Conservation (phyloP, 73 alveolate species). For the Paramecium tetraurelia region DNA sequence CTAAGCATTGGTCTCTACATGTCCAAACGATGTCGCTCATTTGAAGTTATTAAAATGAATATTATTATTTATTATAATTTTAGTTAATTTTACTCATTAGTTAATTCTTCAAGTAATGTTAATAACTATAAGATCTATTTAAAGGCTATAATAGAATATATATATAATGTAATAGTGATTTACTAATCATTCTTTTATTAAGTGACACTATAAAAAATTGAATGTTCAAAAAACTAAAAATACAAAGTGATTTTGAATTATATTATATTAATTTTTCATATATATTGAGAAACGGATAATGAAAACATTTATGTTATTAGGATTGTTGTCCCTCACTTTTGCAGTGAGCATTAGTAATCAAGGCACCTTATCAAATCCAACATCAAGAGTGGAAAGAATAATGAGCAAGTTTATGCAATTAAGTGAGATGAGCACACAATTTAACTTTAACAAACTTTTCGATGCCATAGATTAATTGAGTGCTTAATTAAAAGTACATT, state of each 20-base stretch:
- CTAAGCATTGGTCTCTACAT: neutral
- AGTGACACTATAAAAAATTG: no score
- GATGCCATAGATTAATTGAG: slow-evolving; percentile 33
- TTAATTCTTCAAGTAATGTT: neutral
- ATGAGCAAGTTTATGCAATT: neutral
- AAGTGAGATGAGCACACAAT: slow-evolving; percentile 14
- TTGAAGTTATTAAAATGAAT: slow-evolving; percentile 13
- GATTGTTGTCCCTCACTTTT: neutral
- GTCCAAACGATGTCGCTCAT: slow-evolving; percentile 47
- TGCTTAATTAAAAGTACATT: neutral
- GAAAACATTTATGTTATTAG: neutral
- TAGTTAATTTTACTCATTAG: neutral
- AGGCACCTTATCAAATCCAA: neutral
- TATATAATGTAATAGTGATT: neutral
- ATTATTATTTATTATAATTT: neutral
- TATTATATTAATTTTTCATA: neutral
- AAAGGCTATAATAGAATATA: no score
- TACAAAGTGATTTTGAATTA: neutral
- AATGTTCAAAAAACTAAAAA: neutral
- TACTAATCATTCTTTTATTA: no score
- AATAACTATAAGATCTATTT: no score
- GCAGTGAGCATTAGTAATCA: slow-evolving; percentile 1
- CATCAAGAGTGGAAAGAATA: slow-evolving; percentile 7
- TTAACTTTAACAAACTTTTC: slow-evolving; percentile 20
- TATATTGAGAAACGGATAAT: slow-evolving; percentile 15